Evolutionary conservation across 2,329 filamentous ascomycete species (phyloP).

Genomic region (Capronia americana): DNA sequence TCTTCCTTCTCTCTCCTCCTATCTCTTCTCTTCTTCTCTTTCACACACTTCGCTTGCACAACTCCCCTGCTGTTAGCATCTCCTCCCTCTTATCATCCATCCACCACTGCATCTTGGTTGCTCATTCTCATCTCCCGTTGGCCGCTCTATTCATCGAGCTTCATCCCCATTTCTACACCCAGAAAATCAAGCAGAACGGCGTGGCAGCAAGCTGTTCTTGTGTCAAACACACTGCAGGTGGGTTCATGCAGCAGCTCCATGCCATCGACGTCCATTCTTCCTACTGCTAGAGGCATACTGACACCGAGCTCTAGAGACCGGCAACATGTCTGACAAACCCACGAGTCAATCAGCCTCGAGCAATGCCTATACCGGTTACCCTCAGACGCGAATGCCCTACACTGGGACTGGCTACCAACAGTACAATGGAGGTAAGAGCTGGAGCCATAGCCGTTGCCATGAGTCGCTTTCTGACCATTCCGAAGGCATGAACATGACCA

Average conservation of each 20-base stretch:
- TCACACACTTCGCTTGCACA: constrained; percentile 32
- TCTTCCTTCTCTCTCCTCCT: constrained; percentile 20
- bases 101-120: constrained; percentile 41
- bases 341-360: constrained; percentile 27
- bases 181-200: constrained; percentile 18
- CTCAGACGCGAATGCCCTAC: constrained; percentile 33
- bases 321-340: constrained; percentile 35
- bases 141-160: constrained; percentile 37
- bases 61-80: constrained; percentile 38
- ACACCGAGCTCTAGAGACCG: constrained; percentile 11
- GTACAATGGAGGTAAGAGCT: constrained; percentile 35
- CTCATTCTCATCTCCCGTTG: constrained; percentile 40
- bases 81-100: constrained; percentile 39
- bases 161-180: constrained; percentile 32
- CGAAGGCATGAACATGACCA: constrained; percentile 31
- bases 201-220: constrained; percentile 18
- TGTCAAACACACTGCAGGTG: constrained; percentile 21
- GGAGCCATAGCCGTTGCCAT: not conserved
- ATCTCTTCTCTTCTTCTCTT: constrained; percentile 26
- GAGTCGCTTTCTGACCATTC: constrained; percentile 11
- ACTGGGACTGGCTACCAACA: constrained; percentile 28
- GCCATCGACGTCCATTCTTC: not conserved
- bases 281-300: constrained; percentile 4
- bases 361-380: constrained; percentile 34
- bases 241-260: constrained; percentile 6